phyloP scores from a whole-genome alignment of 148 eudicot genomes.

The Rhododendron mucronatum region DNA sequence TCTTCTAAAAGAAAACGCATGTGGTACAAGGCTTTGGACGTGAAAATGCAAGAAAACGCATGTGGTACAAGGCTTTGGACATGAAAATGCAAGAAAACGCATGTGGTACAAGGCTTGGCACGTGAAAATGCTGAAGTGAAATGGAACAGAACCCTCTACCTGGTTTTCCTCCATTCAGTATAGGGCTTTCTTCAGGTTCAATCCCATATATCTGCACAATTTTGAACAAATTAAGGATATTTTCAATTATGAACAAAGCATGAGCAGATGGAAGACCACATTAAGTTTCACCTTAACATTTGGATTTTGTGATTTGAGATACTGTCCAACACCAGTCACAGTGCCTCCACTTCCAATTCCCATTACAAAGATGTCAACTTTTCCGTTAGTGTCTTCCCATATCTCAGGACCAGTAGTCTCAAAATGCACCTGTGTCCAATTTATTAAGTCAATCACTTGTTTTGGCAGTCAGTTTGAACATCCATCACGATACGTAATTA shows the following conservation, averaged over 20 bases:
- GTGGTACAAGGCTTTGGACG: not conserved
- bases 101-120: not conserved
- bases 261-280: not conserved
- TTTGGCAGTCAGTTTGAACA: not conserved
- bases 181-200: constrained; percentile 89
- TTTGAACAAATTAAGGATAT: not conserved
- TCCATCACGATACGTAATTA: not conserved
- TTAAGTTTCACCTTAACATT: constrained; percentile 56
- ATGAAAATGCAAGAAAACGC: not conserved
- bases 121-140: not conserved
- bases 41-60: not conserved
- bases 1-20: not conserved
- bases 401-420: constrained; percentile 99
- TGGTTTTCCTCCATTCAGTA: constrained; percentile 97
- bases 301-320: constrained; percentile 90
- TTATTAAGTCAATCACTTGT: not conserved
- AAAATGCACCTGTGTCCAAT: constrained; percentile 60
- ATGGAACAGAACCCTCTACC: constrained; percentile 30
- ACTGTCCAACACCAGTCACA: constrained; percentile 87
- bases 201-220: constrained; percentile 71
- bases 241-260: not conserved
- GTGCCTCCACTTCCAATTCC: constrained; percentile 99
- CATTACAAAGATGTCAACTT: constrained; percentile 94
- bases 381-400: constrained; percentile 88
- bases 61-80: not conserved